Percentiles rank a stretch among this genome's conserved stretches.
Evolutionary conservation across 352 stramenopile genomes (phyloP).

Genomic region (Globisporangium ultimum): DNA sequence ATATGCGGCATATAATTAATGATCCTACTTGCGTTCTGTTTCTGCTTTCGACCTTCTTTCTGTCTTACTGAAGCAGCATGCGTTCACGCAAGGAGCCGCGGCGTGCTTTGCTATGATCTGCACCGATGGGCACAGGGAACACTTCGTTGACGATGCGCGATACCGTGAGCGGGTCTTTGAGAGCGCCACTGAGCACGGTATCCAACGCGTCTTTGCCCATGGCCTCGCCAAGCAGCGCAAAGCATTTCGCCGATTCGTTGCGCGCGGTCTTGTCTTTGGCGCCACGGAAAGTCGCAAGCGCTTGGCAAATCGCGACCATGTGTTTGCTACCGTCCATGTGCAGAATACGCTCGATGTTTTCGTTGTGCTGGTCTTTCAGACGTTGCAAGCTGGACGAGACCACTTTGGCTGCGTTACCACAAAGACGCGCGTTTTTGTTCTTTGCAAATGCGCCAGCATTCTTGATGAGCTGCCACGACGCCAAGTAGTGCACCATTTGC

Average conservation of each 20-base stretch:
- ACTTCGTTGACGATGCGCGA: slow-evolving; percentile 43
- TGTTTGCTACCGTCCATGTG: slow-evolving; percentile 6
- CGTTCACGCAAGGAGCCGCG: slow-evolving; percentile 34
- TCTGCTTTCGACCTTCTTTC: no score
- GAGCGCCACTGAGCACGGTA: slow-evolving; percentile 22
- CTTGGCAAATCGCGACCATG: slow-evolving; percentile 22
- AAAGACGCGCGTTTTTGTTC: slow-evolving; percentile 64
- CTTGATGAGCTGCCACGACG: slow-evolving; percentile 37
- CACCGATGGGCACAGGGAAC: slow-evolving; percentile 14
- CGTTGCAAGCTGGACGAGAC: slow-evolving; percentile 31
- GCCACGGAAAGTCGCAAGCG: slow-evolving; percentile 39
- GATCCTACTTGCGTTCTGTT: no score
- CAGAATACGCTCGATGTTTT: slow-evolving; percentile 5
- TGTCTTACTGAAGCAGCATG: slow-evolving; percentile 13
- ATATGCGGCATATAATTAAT: no score
- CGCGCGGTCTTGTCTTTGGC: slow-evolving; percentile 50
- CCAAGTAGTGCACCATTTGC: slow-evolving; percentile 36
- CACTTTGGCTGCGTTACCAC: slow-evolving; percentile 38
- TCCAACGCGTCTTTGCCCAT: slow-evolving; percentile 33
- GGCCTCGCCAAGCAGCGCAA: slow-evolving; percentile 36
- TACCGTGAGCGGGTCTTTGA: slow-evolving; percentile 24
- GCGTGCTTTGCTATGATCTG: slow-evolving; percentile 8
- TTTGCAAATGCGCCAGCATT: slow-evolving; percentile 34
- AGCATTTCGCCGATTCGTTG: slow-evolving; percentile 31
- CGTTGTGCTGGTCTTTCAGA: slow-evolving; percentile 12